Evolutionary conservation across 306 rosid species (phyloP), one percentile per base, ranked within the genome.

Genomic region (Cyclanthera cordifolia): DNA sequence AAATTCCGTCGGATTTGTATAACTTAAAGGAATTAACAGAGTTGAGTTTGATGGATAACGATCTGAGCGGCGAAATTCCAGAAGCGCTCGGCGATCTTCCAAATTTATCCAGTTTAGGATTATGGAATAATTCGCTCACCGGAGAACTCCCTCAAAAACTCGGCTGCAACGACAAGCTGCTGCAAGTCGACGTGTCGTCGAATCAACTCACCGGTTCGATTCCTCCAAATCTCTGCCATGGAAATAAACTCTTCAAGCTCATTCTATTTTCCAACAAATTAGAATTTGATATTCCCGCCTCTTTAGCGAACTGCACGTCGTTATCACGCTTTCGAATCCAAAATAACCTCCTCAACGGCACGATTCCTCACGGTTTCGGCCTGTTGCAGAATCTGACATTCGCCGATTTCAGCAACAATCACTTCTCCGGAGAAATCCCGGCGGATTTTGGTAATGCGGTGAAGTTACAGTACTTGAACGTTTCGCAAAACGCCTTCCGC

Each of bases 181-280:
- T 53, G 25, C 71, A 16, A 39, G 75, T 94, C 0, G 99, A 94
- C 23, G 82, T 94, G 7, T 90, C 95, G 9, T 82, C 99, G 10
- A 94, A 94, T 73, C 76, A 84, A 10, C 85, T 94, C 53, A 73
- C 86, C 2, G 99, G 99, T 69, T 81, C 96, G n/a, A 79, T 90
- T 17, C 97, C 96, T 0, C 75, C 73, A 3, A 73, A 63, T 32
- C 69, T 90, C 20, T 94, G 97, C 81, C 64, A 46, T 1, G 96
- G 96, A 1, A 81, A 83, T 82, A 80, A 70, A 30, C 87, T 94
- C 6, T 4, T 32, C 19, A 90, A 49, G 78, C 84, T 94, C 74
- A 77, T 88, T 6, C 86, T 90, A 63, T 94, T 94, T 74, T 51
- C 77, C 28, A 90, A 94, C 79, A 72, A 32, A 1, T 80, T 94